Evolutionary conservation across 306 rosid genomes (phyloP), one percentile per base, ranked within the genome.

Genomic region (Macrotyloma uniflorum): DNA sequence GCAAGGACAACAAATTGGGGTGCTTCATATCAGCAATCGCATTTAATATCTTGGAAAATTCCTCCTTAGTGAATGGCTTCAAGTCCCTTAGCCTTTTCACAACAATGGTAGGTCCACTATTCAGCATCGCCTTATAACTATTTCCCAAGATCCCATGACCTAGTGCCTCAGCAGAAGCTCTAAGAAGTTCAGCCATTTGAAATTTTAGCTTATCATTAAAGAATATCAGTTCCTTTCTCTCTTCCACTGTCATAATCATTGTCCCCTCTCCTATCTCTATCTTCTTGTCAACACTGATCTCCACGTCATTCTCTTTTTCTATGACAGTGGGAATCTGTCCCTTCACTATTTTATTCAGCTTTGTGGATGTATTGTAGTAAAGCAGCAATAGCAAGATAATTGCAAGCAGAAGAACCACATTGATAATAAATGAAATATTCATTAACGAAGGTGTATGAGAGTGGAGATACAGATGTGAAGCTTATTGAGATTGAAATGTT

Each of bases 61-160:
- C 97, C 9, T 80, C 91, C 23, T 23, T 61, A 2, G 83, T 76
- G 59, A 92, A 40, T 6, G 97, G 93, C 72, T 89, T 88, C 86
- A 92, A 74, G 76, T 94, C 93, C 79, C 90, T 79, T 16, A 90
- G 79, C 86, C 95, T n/a, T 83, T 94, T 94, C 14, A 94, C 97
- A 13, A 94, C 92, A 30, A 90, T 70, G 15, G 77, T 57, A 19
- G 85, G 28, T 78, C 89, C 91, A 35, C 83, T 80, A 70, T 63
- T 75, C 68, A 90, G 77, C 88, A 79, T 88, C 1, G 91, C 98
- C 91, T 89, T 90, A 12, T 89, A 94, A 81, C 91, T 86, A 67
- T 88, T 89, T 43, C 97, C 93, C 65, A 89, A 83, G 2, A 76
- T 82, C 54, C 98, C 97, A 23, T 88, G 87, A 10, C 98, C 97